Conservation (phyloP, 202 grass and related monocot genomes). For the Panicum hallii region DNA sequence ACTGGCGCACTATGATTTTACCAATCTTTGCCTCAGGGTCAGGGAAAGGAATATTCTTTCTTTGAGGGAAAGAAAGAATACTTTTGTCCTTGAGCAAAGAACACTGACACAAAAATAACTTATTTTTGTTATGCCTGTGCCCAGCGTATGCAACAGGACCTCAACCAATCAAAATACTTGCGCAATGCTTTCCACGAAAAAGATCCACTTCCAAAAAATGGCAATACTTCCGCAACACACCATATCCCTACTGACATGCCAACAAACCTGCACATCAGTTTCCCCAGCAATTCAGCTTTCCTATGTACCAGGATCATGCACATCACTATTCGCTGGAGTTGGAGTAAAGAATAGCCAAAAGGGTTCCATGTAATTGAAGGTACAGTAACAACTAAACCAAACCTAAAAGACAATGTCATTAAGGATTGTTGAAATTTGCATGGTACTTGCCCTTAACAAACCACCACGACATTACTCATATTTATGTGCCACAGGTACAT, state of each 20-base stretch:
- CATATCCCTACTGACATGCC: conserved; percentile 19
- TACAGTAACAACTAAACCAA: conserved; percentile 42
- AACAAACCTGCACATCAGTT: background rate
- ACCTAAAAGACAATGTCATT: conserved; percentile 50
- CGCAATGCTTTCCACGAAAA: background rate
- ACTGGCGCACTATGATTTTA: background rate
- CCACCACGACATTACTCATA: conserved; percentile 49
- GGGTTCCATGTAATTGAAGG: conserved; percentile 33
- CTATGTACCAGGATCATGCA: conserved; percentile 26
- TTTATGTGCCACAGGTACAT: conserved; percentile 49
- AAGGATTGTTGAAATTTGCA: conserved; percentile 48
- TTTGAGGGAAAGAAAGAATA: conserved; percentile 26
- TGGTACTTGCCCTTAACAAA: conserved; percentile 43
- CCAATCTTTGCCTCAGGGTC: conserved; percentile 32
- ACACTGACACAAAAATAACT: conserved; percentile 23
- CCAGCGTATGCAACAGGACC: background rate
- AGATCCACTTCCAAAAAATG: conserved; percentile 8
- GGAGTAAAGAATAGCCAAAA: conserved; percentile 50
- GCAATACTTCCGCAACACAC: background rate
- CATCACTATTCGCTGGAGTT: conserved; percentile 51
- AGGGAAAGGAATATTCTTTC: conserved; percentile 36
- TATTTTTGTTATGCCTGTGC: conserved; percentile 7
- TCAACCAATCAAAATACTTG: conserved; percentile 41
- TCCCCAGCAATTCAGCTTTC: conserved; percentile 38
- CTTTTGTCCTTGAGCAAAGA: conserved; percentile 37